Base-by-base conservation (phyloP, 2,329 filamentous ascomycete genomes). In the Scedosporium dehoogii region DNA sequence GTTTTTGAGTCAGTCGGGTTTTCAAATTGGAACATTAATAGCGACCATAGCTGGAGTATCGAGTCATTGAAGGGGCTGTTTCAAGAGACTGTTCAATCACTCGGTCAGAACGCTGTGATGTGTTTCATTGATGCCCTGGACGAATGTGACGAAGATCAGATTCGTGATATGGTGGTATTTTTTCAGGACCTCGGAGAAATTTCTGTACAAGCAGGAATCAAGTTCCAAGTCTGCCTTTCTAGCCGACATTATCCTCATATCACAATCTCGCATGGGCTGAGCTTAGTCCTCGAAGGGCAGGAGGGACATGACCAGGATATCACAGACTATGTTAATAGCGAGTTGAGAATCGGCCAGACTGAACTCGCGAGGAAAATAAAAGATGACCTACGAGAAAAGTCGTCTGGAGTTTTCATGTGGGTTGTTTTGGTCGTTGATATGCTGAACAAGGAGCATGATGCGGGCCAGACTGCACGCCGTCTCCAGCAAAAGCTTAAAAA, bases 221-320 rank as follows among this genome's bases (percentile, higher is more conserved):
- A 38, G 0, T 66, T 82, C 0, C 68, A 64, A 0, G 66, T 79
- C 0, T 80, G 76, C 59, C 74, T 81, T 2, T 78, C 79, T 0
- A 81, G 79, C 58, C 70, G 81, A 0, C 76, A 80, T 42, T 82
- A 81, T 21, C 79, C 79, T 0, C 62, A 75, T 5, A 75, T 82
- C 23, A 70, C 60, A 0, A 67, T 76, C 1, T 18, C 27, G 3
- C 68, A 66, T 0, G 72, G 73, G 4, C 4, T 59, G 16, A 16
- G 14, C 7, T 21, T 41, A 16, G 18, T 25, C 7, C 33, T 59
- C 12, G 57, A 59, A 16, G 18, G 14, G 0, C 29, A 42, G 42
- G 33, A 18, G 9, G 57, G 41, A 10, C 57, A 59, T 38, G 9
- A 23, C 29, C 10, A 59, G 16, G 57, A 59, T n/a, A 41, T 59